Base-by-base conservation (phyloP, 441 rosid species). In the Aquilaria agallochum region DNA sequence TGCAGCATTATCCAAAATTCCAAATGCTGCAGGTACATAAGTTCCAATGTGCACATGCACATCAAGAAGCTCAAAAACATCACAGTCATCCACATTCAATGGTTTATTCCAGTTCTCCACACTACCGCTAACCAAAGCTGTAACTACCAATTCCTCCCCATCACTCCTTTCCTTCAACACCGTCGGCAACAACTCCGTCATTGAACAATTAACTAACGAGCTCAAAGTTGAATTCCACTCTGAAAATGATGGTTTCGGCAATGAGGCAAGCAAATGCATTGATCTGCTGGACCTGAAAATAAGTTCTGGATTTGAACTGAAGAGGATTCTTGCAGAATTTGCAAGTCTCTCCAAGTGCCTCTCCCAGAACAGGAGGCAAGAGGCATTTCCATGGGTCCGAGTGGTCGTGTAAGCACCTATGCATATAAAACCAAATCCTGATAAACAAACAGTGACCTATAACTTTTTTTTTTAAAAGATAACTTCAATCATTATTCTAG, bases 361-460 rank as follows among this genome's bases (percentile, higher is more conserved):
- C 13, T 77, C 85, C 96, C 96, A 92, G 65, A 87, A 88, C 68
- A 90, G 67, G 63, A 90, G 68, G 53, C 74, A 72, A 11, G 81
- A 61, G 5, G 64, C 80, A 50, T 63, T 77, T 75, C 78, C 66
- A 74, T 80, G 83, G 32, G 97, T 88, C 50, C 98, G 81, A 7
- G 97, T 77, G 64, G 96, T 90, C 5, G 97, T 85, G 79, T 90
- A 90, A 20, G 95, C 94, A 46, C 95, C 96, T 81, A 75, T 13
- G 36, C 14, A 15, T 20, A 40, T 1, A 34, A 34, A 55, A 32
- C 2, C 20, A 14, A 49, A 32, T 13, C 45, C 0, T 36, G 30
- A 9, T 15, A 30, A 11, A 2, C 42, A 60, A 27, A 47, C 5
- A 31, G n/a, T 59, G n/a, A 31, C n/a, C 31, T 1, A 59, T 27